Conservation (phyloP, 108 stramenopile genomes). For the Fragilariopsis cylindrus region DNA sequence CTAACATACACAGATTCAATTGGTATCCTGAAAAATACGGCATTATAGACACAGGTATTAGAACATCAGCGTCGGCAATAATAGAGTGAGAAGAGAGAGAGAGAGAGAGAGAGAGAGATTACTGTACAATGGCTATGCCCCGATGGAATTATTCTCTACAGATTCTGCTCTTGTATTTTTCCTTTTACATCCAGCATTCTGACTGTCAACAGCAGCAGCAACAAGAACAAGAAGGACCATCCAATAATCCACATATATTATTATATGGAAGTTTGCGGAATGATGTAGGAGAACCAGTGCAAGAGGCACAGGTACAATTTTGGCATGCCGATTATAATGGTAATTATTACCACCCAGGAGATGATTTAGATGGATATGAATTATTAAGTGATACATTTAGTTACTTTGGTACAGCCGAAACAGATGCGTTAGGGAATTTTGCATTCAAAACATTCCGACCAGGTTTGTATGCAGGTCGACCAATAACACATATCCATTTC, state of each 20-base stretch:
- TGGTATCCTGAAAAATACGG: too few species aligned
- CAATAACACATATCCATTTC: constrained; percentile 31
- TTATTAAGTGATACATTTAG: constrained; percentile 13
- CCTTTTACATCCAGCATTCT: too few species aligned
- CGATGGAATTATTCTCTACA: too few species aligned
- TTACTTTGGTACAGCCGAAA: constrained; percentile 30
- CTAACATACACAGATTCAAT: too few species aligned
- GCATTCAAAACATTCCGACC: constrained; percentile 29
- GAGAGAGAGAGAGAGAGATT: too few species aligned
- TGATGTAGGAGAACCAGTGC: constrained; percentile 27
- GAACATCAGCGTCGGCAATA: too few species aligned
- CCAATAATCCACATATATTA: constrained; percentile 3
- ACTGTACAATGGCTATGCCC: too few species aligned
- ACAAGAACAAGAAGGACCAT: background rate
- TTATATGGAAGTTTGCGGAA: constrained; percentile 19
- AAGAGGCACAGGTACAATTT: constrained; percentile 31
- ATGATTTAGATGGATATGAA: background rate
- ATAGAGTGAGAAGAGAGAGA: too few species aligned
- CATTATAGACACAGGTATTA: too few species aligned
- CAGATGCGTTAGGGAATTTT: constrained; percentile 14
- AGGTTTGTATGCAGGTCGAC: constrained; percentile 25
- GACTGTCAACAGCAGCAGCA: too few species aligned
- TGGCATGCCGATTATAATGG: constrained; percentile 34
- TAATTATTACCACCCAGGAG: constrained; percentile 30
- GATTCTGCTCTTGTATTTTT: too few species aligned